A percentile compares a stretch with the other conserved stretches of the same genome.
phyloP scores from a whole-genome alignment of 371 early-diverging fungal species.

The Mucor lusitanicus region DNA sequence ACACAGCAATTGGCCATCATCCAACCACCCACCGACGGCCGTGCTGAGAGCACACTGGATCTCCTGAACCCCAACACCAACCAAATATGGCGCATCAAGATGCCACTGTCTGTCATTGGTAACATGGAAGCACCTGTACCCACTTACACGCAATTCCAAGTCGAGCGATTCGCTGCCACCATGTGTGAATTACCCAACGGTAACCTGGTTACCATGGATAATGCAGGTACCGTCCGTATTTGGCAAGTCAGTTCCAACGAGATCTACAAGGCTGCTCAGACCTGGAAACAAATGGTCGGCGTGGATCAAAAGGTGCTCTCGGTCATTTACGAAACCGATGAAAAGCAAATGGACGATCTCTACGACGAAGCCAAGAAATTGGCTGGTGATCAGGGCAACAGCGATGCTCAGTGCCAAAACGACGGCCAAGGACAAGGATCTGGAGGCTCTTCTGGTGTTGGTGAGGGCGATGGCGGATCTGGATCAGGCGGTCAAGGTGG shows the following conservation, averaged over 20 bases:
- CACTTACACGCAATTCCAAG: constrained; percentile 51
- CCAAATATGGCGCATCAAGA: constrained; percentile 61
- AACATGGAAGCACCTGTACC: constrained; percentile 40
- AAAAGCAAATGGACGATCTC: constrained; percentile 4
- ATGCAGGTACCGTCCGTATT: constrained; percentile 64
- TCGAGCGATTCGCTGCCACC: constrained; percentile 54
- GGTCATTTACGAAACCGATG: constrained; percentile 65
- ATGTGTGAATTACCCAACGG: constrained; percentile 72
- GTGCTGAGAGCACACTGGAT: constrained; percentile 65
- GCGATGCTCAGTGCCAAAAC: constrained; percentile 33
- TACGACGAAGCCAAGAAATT: constrained; percentile 43
- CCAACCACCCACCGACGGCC: constrained; percentile 59
- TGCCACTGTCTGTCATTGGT: constrained; percentile 64
- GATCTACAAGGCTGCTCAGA: constrained; percentile 60
- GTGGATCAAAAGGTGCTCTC: constrained; percentile 65
- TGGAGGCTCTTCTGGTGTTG: constrained; percentile 30
- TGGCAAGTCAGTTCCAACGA: constrained; percentile 69
- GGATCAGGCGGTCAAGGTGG: constrained; percentile 33
- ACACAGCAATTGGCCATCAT: constrained; percentile 64
- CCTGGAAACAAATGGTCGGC: constrained; percentile 79
- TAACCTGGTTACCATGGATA: constrained; percentile 68
- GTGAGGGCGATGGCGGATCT: constrained; percentile 37
- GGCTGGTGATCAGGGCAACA: constrained; percentile 39
- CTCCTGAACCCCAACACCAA: constrained; percentile 57
- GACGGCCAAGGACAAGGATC: constrained; percentile 36